These are phyloP conservation scores for Collybiopsis luxurians DNA, from an alignment of 768 basidiomycete genomes.

Conservation along the genomic window DNA sequence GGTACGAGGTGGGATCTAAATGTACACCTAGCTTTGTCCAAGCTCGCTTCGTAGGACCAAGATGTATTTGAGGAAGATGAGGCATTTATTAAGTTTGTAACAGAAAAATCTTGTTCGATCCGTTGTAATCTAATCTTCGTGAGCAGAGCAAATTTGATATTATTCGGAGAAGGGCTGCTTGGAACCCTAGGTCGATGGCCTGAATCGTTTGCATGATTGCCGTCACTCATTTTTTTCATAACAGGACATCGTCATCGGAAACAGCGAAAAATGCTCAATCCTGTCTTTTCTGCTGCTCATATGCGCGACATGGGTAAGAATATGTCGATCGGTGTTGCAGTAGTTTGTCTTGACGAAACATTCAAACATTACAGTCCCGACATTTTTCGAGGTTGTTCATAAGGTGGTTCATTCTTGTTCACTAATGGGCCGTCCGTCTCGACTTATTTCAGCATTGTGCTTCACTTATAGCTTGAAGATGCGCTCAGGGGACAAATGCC, in stretches of 20 bases:
- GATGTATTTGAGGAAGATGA: neutral
- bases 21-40: neutral
- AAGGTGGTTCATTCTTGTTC: neutral
- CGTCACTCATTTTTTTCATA: too few relatives aligned
- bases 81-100: neutral
- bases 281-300: slow-evolving; percentile 30
- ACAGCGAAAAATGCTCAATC: slow-evolving; percentile 34
- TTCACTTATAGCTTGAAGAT: neutral
- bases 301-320: slow-evolving; percentile 23
- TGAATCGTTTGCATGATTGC: neutral
- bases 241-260: slow-evolving; percentile 22
- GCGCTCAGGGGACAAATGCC: neutral
- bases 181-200: neutral
- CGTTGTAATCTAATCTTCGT: neutral
- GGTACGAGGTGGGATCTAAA: neutral
- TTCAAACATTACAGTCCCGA: neutral
- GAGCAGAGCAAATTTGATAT: neutral
- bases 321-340: slow-evolving; percentile 15
- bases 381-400: slow-evolving; percentile 1
- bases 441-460: too few relatives aligned
- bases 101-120: too few relatives aligned
- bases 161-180: slow-evolving; percentile 1
- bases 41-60: neutral
- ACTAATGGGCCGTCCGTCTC: neutral
- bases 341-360: too few relatives aligned